These are phyloP conservation scores for Phytophthora macrochlamydospora DNA, from an alignment of 352 stramenopile genomes.

Conservation along the genomic window DNA sequence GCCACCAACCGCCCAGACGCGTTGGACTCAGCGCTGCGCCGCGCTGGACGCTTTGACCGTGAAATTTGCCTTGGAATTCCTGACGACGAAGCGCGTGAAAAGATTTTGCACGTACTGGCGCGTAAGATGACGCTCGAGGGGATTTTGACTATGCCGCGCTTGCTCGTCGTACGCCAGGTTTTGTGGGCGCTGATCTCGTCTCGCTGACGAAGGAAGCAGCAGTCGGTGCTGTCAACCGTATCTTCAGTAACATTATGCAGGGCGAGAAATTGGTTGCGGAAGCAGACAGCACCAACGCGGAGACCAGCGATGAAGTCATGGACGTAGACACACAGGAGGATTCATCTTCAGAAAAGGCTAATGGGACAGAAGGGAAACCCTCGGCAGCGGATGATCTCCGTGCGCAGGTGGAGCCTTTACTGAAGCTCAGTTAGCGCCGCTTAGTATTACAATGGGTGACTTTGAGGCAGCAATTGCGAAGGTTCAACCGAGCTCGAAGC, in stretches of 20 bases:
- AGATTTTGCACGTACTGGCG: constrained; percentile 96
- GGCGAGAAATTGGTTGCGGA: constrained; percentile 14
- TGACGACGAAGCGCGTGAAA: constrained; percentile 92
- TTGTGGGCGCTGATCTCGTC: constrained; percentile 97
- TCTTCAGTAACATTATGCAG: constrained; percentile 91
- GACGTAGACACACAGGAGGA: constrained; percentile 19
- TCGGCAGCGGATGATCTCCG: constrained; percentile 72
- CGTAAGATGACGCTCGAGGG: constrained; percentile 93
- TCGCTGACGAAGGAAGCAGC: constrained; percentile 98
- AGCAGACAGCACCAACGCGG: constrained; percentile 14
- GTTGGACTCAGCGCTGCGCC: constrained; percentile 95
- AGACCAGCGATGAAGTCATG: constrained; percentile 28
- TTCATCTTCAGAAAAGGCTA: constrained; percentile 6
- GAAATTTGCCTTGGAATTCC: constrained; percentile 98
- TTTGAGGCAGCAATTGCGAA: constrained; percentile 96
- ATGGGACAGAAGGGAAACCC: constrained; percentile 19
- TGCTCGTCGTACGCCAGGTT: constrained; percentile 94
- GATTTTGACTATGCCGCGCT: constrained; percentile 95
- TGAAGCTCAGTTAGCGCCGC: constrained; percentile 84
- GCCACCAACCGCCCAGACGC: constrained; percentile 98
- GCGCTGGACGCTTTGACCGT: constrained; percentile 97
- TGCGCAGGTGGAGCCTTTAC: constrained; percentile 85
- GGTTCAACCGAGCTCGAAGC: constrained; percentile 98
- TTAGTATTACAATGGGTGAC: constrained; percentile 97
- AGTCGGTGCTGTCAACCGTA: constrained; percentile 97